These are phyloP conservation scores for Russula brevipes DNA, from an alignment of 768 basidiomycete species.

Conservation along the genomic window DNA sequence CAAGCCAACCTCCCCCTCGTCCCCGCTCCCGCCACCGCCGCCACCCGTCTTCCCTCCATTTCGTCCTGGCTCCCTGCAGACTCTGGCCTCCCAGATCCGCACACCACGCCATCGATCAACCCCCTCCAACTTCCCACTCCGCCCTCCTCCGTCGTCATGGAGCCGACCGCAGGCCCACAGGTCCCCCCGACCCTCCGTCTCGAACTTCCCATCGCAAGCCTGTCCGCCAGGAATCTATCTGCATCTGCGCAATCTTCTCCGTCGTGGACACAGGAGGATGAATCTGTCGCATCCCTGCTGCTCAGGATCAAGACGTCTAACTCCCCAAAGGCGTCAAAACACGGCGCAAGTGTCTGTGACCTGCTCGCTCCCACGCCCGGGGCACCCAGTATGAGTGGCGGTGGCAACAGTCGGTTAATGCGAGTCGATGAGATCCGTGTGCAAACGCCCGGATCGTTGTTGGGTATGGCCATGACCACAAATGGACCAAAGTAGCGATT, in stretches of 20 bases:
- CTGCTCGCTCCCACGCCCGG: slow-evolving; percentile 6
- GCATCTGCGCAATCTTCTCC: slow-evolving; percentile 8
- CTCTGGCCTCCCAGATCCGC: slow-evolving; percentile 4
- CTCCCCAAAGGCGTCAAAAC: slow-evolving; percentile 9
- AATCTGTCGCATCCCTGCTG: slow-evolving; percentile 23
- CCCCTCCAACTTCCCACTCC: slow-evolving; percentile 24
- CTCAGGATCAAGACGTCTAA: slow-evolving; percentile 22
- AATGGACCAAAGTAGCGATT: slow-evolving; percentile 10
- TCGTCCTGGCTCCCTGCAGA: slow-evolving; percentile 23
- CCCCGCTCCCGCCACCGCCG: background rate
- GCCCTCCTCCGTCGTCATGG: slow-evolving; percentile 20
- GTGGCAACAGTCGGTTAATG: background rate
- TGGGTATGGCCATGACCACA: slow-evolving; percentile 21
- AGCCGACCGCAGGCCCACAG: slow-evolving; percentile 21
- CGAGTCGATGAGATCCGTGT: slow-evolving; percentile 19
- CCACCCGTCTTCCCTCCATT: slow-evolving; percentile 25
- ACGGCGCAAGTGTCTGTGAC: slow-evolving; percentile 3
- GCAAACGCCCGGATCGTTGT: slow-evolving; percentile 25
- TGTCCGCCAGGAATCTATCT: background rate
- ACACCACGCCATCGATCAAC: background rate
- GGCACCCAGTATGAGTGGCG: background rate
- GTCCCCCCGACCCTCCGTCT: slow-evolving; percentile 24
- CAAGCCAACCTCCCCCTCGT: background rate
- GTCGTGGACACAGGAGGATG: slow-evolving; percentile 26
- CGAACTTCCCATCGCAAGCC: slow-evolving; percentile 21